Base-by-base conservation (phyloP, 176 grass and related monocot species). In the Musa itinerans region DNA sequence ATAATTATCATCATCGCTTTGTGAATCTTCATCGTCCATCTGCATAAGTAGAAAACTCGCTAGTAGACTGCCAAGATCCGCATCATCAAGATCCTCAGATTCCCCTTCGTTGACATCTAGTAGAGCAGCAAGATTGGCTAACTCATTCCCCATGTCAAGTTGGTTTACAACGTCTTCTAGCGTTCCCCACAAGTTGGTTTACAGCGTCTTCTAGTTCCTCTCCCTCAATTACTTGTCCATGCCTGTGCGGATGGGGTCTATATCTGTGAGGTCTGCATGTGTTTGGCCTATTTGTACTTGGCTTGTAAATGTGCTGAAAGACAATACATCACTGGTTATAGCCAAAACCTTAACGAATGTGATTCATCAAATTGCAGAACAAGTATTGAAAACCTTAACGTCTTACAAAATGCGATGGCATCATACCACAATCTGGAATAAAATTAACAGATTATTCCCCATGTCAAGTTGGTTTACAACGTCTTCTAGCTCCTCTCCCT, bases 31-130 rank as follows among this genome's bases (percentile, higher is more conserved):
- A 13, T 53, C 61, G 16, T 11, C 23, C 34, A 77, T 52, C 34
- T 65, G 75, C 58, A 52, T 52, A 27, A 77, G 75, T 22, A 77
- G 55, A 34, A 65, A 25, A 52, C 61, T 77, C 75, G 59, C 75
- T 21, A 77, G 50, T 13, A 77, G 52, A 77, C 56, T 63, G n/a
- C 21, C 43, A 53, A 77, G 10, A 65, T 77, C 75, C 0, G 20
- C 48, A 17, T 59, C 61, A 3, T 77, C 75, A 65, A 52, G 9
- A 65, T 65, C 20, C 17, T 65, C 29, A 11, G 21, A n/a, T 52
- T 65, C 75, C 11, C 65, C 74, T 9, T 76, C 58, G 12, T 76
- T 34, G 6, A 23, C 2, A 24, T 22, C 56, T 13, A 76, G 13
- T 3, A 63, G 16, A 2, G 54, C n/a, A 52, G 74, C 57, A 25